A percentile compares a stretch with the other conserved stretches of the same genome.
phyloP scores from a whole-genome alignment of 441 rosid species.

The Syzygium malaccense region DNA sequence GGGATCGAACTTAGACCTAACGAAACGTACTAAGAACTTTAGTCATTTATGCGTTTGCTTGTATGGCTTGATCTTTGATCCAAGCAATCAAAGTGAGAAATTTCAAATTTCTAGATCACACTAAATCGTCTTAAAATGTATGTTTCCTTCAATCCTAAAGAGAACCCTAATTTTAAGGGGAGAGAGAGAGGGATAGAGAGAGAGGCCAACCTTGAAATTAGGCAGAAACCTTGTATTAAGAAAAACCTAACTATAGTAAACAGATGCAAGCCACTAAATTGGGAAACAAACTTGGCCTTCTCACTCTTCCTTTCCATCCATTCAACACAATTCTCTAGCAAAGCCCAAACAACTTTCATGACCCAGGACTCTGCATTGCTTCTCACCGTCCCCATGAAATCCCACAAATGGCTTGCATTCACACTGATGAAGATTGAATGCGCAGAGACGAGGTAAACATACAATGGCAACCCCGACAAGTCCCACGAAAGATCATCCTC shows the following conservation, averaged over 20 bases:
- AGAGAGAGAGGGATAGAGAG: not conserved
- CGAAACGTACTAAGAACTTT: not conserved
- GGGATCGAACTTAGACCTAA: not conserved
- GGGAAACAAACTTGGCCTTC: not conserved
- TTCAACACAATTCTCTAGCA: not conserved
- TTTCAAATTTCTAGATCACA: not conserved
- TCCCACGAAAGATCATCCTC: constrained; percentile 28
- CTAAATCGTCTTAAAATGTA: not conserved
- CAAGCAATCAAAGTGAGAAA: not conserved
- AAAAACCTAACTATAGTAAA: not conserved
- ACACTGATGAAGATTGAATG: not conserved
- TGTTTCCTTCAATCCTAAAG: not conserved
- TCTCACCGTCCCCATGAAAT: not conserved
- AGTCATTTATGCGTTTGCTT: not conserved
- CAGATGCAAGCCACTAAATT: not conserved
- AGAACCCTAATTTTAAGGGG: not conserved
- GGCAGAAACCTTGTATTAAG: not conserved
- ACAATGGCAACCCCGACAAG: constrained; percentile 38
- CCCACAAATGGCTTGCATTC: not conserved
- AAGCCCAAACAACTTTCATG: not conserved
- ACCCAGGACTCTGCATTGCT: not conserved
- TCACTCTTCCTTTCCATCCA: not conserved
- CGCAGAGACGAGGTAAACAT: constrained; percentile 2
- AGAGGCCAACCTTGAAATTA: constrained; percentile 5
- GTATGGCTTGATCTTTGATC: not conserved